Conservation (phyloP, 345 rosid species). For the Lepidium didymum region DNA sequence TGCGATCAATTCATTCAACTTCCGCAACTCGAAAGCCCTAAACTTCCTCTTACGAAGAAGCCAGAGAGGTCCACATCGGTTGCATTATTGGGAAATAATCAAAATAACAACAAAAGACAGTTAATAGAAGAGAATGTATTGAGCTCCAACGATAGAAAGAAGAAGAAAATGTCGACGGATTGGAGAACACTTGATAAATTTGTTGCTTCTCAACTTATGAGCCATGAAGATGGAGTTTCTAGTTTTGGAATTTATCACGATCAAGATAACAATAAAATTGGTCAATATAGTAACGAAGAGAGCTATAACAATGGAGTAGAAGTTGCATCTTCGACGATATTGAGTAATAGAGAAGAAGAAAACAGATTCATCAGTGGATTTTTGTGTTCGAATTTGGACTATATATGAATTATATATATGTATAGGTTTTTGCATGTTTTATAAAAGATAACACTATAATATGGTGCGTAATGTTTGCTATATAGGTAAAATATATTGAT, state of each 20-base stretch:
- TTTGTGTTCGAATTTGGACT: constrained; percentile 42
- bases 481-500: constrained; percentile 7
- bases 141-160: constrained; percentile 13
- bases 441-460: constrained; percentile 20
- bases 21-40: constrained; percentile 90
- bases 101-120: constrained; percentile 9
- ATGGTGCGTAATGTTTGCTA: constrained; percentile 13
- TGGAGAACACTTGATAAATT: constrained; percentile 92
- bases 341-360: constrained; percentile 44
- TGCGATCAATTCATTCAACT: constrained; percentile 61
- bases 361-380: constrained; percentile 42
- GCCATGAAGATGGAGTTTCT: constrained; percentile 52
- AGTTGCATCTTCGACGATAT: constrained; percentile 33
- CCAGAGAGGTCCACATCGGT: constrained; percentile 27
- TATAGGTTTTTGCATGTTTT: constrained; percentile 54
- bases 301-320: constrained; percentile 7
- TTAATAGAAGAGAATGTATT: constrained; percentile 27
- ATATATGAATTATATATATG: constrained; percentile 35
- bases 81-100: constrained; percentile 25
- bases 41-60: constrained; percentile 52
- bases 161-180: constrained; percentile 45
- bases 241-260: constrained; percentile 25
- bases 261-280: neutral
- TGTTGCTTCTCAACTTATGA: constrained; percentile 80
- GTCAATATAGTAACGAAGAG: constrained; percentile 1